Base-by-base conservation (phyloP, 2,329 filamentous ascomycete species). In the Aspergillus ochraceoroseus region DNA sequence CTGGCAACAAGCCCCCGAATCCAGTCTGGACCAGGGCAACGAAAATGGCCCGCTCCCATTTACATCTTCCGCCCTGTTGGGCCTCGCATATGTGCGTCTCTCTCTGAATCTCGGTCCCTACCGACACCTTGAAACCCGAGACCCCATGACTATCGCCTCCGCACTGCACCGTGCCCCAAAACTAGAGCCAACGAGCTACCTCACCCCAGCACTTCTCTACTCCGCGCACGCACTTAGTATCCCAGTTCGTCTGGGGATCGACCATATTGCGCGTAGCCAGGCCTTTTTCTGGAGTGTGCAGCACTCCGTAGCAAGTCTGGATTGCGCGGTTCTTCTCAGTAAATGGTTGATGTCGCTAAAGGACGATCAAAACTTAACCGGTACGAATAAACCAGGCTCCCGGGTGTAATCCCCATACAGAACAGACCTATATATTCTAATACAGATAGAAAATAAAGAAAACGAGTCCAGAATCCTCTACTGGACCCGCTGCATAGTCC, bases 171-270 rank as follows among this genome's bases (percentile, higher is more conserved):
- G 75, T 32, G 76, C 76, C 12, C 77, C 79, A 1, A 66, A 75
- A 17, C 70, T 83, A 7, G 69, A 75, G 13, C 72, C 82, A 36
- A 80, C 75, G 38, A 66, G 74, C 13, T 74, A 77, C 20, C 70
- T 84, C 15, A 79, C 77, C 22, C 70, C 79, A 31, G 82, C 81
- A 1, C 75, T 85, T 0, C 73, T 83, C 18, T 82, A 85, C 52
- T 78, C 80, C 1, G 77, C 82, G 18, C 82, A 85, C 55, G 80
- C 82, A 0, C 65, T 86, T 23, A 81, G 79, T 3, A 79, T 83
- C 55, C 61, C 61, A 1, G 59, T 65, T 3, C 54, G 60, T 6
- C 43, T 66, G 14, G 62, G 62, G 0, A 61, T 66, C 26, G 59
- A 64, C 17, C 59, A 61, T 29, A 58, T 66, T 29, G 62, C 59